phyloP scores from a whole-genome alignment of 768 basidiomycete species.

The Mycena chlorophos region DNA sequence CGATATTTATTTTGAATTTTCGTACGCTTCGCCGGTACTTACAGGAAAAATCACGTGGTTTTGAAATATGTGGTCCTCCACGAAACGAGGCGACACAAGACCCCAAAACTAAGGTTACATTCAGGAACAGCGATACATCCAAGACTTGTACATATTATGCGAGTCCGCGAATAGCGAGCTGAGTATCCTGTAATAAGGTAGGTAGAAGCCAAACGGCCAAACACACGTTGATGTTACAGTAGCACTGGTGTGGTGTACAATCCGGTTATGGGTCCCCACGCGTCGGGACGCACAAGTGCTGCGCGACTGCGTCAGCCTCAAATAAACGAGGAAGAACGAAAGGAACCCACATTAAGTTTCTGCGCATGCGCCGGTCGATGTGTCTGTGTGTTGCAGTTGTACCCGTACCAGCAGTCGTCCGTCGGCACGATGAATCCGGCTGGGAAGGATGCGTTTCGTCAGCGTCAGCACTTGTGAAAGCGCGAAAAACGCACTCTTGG shows the following conservation, averaged over 20 bases:
- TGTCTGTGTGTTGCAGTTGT: background rate
- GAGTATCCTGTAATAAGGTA: too few species aligned
- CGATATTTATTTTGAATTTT: too few species aligned
- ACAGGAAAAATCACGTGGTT: too few species aligned
- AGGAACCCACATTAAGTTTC: constrained; percentile 2
- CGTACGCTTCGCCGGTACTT: too few species aligned
- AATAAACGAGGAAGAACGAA: background rate
- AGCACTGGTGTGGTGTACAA: too few species aligned
- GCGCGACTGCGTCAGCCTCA: background rate
- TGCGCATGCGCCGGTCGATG: background rate
- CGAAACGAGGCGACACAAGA: too few species aligned
- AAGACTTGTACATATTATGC: background rate
- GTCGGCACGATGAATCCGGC: background rate
- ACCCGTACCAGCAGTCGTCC: constrained; percentile 7
- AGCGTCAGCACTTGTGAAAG: background rate
- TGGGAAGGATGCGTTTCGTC: background rate
- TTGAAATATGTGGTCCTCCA: too few species aligned
- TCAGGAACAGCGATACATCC: background rate
- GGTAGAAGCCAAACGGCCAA: too few species aligned
- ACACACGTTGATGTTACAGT: too few species aligned
- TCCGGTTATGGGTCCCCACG: background rate
- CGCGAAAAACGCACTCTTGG: constrained; percentile 1
- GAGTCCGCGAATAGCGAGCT: background rate
- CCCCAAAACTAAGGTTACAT: too few species aligned
- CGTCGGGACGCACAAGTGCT: constrained; percentile 5